phyloP scores from a whole-genome alignment of 495 filamentous ascomycete genomes.

The Aspergillus bridgeri region DNA sequence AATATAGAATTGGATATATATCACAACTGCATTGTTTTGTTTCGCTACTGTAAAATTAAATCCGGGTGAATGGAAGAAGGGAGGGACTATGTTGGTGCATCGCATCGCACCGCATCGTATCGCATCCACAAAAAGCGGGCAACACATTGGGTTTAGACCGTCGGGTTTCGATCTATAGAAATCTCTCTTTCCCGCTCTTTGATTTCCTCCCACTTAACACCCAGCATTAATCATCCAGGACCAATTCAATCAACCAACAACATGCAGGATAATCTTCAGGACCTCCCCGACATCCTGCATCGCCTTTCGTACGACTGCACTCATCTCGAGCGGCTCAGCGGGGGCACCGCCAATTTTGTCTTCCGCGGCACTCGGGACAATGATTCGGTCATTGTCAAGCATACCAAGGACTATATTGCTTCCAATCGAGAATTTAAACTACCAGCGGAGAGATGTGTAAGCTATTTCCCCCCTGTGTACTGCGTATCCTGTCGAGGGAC shows the following conservation, averaged over 20 bases:
- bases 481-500: background rate
- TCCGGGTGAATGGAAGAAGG: too few species aligned
- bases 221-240: too few species aligned
- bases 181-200: too few species aligned
- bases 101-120: too few species aligned
- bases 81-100: too few species aligned
- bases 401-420: conserved; percentile 50
- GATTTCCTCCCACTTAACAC: too few species aligned
- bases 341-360: conserved; percentile 58
- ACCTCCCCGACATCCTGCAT: background rate
- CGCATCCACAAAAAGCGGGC: too few species aligned
- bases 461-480: background rate
- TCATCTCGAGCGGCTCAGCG: conserved; percentile 44
- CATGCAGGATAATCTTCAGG: background rate
- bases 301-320: conserved; percentile 43
- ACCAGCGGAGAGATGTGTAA: conserved; percentile 48
- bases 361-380: conserved; percentile 49
- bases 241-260: background rate
- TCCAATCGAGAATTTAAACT: conserved; percentile 46
- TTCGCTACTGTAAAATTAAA: background rate
- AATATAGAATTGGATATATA: background rate
- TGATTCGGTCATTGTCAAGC: conserved; percentile 51
- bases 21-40: background rate
- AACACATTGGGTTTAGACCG: too few species aligned
- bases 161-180: too few species aligned